These are phyloP conservation scores for Rhododendron mucronatum DNA, from an alignment of 148 eudicot genomes.

Conservation along the genomic window DNA sequence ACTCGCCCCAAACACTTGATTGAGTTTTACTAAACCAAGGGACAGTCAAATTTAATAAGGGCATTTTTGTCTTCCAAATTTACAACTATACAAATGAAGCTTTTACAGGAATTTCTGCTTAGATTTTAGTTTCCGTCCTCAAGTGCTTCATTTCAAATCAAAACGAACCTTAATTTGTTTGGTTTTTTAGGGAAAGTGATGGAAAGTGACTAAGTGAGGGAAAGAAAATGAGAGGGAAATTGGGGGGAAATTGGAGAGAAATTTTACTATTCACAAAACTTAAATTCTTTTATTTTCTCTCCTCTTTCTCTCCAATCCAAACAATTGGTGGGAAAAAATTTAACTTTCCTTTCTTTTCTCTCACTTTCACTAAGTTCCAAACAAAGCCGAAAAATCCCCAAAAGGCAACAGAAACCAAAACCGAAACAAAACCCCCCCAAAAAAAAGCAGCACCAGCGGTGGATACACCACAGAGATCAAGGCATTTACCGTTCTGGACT, in stretches of 20 bases:
- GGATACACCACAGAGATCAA: not conserved
- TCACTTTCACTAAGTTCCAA: too few species aligned
- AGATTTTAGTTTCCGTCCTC: not conserved
- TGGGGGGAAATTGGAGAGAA: too few species aligned
- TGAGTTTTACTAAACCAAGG: not conserved
- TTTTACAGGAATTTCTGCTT: not conserved
- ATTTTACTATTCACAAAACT: too few species aligned
- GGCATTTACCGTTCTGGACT: constrained; percentile 62
- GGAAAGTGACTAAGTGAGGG: too few species aligned
- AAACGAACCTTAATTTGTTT: not conserved
- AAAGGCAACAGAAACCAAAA: not conserved
- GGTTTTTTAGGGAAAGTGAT: too few species aligned
- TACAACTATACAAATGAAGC: not conserved
- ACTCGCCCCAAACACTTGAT: not conserved
- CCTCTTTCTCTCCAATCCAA: too few species aligned
- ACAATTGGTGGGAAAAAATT: too few species aligned
- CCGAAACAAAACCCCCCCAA: not conserved
- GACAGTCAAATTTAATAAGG: not conserved
- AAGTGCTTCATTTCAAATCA: not conserved
- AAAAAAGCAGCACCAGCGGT: not conserved
- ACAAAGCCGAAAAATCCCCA: not conserved
- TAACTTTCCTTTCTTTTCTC: too few species aligned
- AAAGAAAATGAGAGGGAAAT: too few species aligned
- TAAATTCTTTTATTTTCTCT: too few species aligned
- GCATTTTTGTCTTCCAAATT: not conserved